These are phyloP conservation scores for Fulvia fulva DNA, from an alignment of 2,329 filamentous ascomycete species.

Conservation along the genomic window DNA sequence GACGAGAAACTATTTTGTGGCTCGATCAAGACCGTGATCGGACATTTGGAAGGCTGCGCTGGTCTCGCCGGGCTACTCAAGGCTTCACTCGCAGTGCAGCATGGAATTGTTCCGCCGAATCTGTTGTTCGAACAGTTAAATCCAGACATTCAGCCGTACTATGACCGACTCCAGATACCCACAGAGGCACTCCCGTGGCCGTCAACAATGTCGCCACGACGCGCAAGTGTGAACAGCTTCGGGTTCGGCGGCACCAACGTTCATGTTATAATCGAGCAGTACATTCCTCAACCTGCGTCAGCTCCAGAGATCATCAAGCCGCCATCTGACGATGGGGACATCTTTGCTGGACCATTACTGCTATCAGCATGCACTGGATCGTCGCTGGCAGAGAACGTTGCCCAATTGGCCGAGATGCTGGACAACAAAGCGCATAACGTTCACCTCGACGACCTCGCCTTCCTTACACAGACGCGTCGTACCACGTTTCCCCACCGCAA, in stretches of 20 bases:
- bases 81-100: slow-evolving; percentile 25
- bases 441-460: slow-evolving; percentile 11
- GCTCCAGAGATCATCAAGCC: neutral
- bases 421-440: slow-evolving; percentile 4
- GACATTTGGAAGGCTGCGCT: slow-evolving; percentile 23
- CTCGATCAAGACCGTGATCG: slow-evolving; percentile 28
- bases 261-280: slow-evolving; percentile 23
- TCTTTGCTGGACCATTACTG: slow-evolving; percentile 14
- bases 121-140: slow-evolving; percentile 25
- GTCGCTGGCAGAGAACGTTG: slow-evolving; percentile 12
- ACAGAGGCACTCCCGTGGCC: slow-evolving; percentile 31
- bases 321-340: neutral
- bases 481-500: slow-evolving; percentile 15
- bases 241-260: slow-evolving; percentile 26
- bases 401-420: slow-evolving; percentile 12
- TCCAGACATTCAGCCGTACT: slow-evolving; percentile 28
- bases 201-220: neutral
- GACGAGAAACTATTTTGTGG: slow-evolving; percentile 18
- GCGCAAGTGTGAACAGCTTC: slow-evolving; percentile 23
- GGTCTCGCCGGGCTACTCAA: slow-evolving; percentile 28
- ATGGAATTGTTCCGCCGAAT: slow-evolving; percentile 26
- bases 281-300: slow-evolving; percentile 1
- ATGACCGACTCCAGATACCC: slow-evolving; percentile 17
- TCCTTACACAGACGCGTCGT: slow-evolving; percentile 17
- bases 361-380: slow-evolving; percentile 14